These are phyloP conservation scores for Leptomonas seymouri DNA, from an alignment of 208 protist species.

Conservation along the genomic window DNA sequence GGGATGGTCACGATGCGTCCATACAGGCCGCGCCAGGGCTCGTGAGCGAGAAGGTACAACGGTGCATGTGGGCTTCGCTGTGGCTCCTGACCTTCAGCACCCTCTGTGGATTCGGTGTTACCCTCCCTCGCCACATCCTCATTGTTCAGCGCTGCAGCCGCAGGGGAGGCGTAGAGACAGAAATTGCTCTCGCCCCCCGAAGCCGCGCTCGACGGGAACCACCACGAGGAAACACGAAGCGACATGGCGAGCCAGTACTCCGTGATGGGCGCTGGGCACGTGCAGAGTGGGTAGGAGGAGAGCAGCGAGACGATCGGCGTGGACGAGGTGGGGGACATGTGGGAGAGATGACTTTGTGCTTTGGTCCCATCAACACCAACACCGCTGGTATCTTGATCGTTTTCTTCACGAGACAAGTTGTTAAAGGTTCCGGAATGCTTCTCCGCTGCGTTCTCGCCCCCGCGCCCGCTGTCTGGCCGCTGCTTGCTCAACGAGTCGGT, in stretches of 20 bases:
- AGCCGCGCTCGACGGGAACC: slow-evolving; percentile 3
- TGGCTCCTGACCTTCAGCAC: background rate
- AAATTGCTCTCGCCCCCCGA: background rate
- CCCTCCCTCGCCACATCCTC: background rate
- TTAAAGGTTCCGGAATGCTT: too few species aligned
- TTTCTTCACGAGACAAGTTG: too few species aligned
- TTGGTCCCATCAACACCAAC: too few species aligned
- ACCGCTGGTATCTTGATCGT: background rate
- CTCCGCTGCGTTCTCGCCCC: background rate
- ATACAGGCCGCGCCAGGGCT: slow-evolving; percentile 29
- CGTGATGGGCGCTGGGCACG: slow-evolving; percentile 9
- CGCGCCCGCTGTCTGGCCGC: background rate
- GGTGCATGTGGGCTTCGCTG: background rate
- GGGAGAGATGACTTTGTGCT: background rate
- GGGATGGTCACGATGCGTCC: slow-evolving; percentile 12
- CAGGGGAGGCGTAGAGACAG: slow-evolving; percentile 2
- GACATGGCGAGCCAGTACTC: slow-evolving; percentile 36
- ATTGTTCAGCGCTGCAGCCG: background rate
- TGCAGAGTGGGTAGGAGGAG: slow-evolving; percentile 30
- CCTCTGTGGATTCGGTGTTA: background rate
- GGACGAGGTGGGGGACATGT: background rate
- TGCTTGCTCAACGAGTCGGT: background rate
- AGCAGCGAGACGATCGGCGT: slow-evolving; percentile 16
- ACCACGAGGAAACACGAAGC: slow-evolving; percentile 26
- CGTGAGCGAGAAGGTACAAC: slow-evolving; percentile 21